Evolutionary conservation across 2,329 filamentous ascomycete species (phyloP), one percentile per base, ranked within the genome.

Genomic region (Magnaporthiopsis rhizophila): DNA sequence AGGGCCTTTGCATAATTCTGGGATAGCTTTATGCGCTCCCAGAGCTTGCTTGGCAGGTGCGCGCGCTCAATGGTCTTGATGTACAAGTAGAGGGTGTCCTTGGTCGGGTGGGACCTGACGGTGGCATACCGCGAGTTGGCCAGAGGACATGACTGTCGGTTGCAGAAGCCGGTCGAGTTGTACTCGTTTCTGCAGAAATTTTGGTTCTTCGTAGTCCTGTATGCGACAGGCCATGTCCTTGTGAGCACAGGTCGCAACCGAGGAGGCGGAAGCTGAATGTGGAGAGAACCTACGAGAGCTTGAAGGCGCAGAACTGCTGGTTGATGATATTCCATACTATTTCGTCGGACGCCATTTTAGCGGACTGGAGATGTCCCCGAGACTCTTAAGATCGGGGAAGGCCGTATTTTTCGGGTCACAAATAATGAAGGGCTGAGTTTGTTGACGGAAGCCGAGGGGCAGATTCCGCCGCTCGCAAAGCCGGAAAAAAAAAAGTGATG

Each of bases 291-390:
- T 79, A 92, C 87, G 96, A 97, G 69, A 98, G 82, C 75, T 97
- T 97, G 83, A 93, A 98, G 62, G 90, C 89, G 81, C 95, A 98
- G 73, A 95, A 96, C 74, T 94, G 90, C 78, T 95, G 91, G 78
- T 96, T 96, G 70, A 97, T 97, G 65, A 97, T 91, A 76, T 93
- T 88, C 95, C 95, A 99, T 68, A 98, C 89, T 69, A 98, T 96
- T 78, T 98, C 94, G 82, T 98, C 94, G 68, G 92, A 96, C 65
- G 91, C 87, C 90, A 95, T 96, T 65, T 66, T 78, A 72, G 45
- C 73, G 65, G 26, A 4, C n/a, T 9, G 45, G n/a, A 6, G 2
- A 2, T 53, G 3, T 6, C 45, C 26, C 26, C 26, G 26, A 3
- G 26, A 26, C 26, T 26, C 26, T 26, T 26, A 26, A 26, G 26